phyloP scores from a whole-genome alignment of 495 filamentous ascomycete genomes.

The Penicillium egyptiacum region DNA sequence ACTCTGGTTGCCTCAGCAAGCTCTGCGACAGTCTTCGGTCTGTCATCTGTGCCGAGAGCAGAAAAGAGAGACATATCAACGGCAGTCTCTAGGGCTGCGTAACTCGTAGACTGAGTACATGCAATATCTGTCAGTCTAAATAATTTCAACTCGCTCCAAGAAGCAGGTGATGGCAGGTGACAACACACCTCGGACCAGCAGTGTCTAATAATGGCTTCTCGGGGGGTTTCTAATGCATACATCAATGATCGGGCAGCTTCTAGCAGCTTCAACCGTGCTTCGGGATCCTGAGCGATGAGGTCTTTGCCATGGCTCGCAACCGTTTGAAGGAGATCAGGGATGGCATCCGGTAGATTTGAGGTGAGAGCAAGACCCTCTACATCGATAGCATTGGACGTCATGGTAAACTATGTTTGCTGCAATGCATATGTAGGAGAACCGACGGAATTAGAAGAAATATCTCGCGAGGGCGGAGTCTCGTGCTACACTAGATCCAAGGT shows the following conservation, averaged over 20 bases:
- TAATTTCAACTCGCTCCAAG: background rate
- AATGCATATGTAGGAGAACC: background rate
- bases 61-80: slow-evolving; percentile 26
- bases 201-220: slow-evolving; percentile 26
- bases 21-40: slow-evolving; percentile 17
- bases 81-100: slow-evolving; percentile 12
- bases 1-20: slow-evolving; percentile 25
- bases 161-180: background rate
- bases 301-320: background rate
- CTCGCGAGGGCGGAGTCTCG: background rate
- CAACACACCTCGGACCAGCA: slow-evolving; percentile 28
- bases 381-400: background rate
- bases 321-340: background rate
- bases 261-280: slow-evolving; percentile 9
- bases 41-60: slow-evolving; percentile 20
- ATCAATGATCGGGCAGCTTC: slow-evolving; percentile 16
- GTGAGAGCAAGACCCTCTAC: background rate
- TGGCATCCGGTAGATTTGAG: background rate
- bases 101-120: background rate
- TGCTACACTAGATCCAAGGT: background rate
- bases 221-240: slow-evolving; percentile 27
- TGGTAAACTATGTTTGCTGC: background rate
- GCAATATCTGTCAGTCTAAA: background rate
- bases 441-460: background rate
- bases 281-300: background rate